Percentiles rank a stretch among this genome's conserved stretches.
Evolutionary conservation across 2,329 filamentous ascomycete genomes (phyloP).

Genomic region (Botryosphaeria dothidea): DNA sequence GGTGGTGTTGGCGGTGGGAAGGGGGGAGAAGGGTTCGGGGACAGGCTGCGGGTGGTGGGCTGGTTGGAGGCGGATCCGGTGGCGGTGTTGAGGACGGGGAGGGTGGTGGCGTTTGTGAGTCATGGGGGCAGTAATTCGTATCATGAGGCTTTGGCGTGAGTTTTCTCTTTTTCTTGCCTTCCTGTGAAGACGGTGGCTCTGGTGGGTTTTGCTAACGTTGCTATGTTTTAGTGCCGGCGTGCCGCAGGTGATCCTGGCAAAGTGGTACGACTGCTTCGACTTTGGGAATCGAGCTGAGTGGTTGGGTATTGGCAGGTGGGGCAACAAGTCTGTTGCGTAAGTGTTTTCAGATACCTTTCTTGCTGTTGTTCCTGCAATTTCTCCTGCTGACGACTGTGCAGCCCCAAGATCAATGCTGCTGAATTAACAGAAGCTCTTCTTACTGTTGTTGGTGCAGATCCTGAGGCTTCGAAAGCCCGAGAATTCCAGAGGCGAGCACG

Average conservation of each 20-base stretch:
- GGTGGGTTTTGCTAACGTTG: background rate
- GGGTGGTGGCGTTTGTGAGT: background rate
- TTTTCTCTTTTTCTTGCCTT: background rate
- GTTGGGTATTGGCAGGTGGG: background rate
- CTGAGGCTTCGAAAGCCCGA: background rate
- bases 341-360: background rate
- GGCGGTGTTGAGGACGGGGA: background rate
- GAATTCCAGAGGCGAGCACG: background rate
- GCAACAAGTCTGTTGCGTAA: background rate
- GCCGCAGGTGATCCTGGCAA: background rate
- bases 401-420: background rate
- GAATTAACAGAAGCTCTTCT: background rate
- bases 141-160: background rate
- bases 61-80: background rate
- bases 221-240: background rate
- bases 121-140: background rate
- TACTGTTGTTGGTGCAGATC: background rate
- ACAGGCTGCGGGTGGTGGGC: background rate
- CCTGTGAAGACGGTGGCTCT: background rate
- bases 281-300: background rate
- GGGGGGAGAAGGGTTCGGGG: background rate
- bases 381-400: background rate
- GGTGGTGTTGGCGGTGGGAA: background rate
- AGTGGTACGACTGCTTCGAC: background rate
- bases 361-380: no score